Percentiles rank a stretch among this genome's conserved stretches.
Conservation (phyloP, 2,329 filamentous ascomycete genomes). For the Alternaria ethzedia region DNA sequence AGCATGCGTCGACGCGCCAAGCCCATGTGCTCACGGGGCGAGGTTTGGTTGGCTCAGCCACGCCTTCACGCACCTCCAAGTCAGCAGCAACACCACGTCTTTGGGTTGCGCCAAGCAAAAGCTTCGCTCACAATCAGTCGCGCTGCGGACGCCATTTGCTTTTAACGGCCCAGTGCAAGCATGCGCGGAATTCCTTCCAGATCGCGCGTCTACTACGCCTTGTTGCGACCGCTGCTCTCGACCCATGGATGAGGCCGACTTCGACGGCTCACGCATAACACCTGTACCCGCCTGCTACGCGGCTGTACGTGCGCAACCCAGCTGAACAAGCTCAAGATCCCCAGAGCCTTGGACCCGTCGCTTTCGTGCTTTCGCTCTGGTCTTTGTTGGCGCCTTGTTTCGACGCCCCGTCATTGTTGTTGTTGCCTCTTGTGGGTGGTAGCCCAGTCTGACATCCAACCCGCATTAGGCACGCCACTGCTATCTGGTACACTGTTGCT, state of each 20-base stretch:
- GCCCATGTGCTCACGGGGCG: slow-evolving; percentile 7
- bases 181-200: slow-evolving; percentile 22
- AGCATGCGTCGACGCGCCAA: slow-evolving; percentile 3
- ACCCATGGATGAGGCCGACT: slow-evolving; percentile 20
- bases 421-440: slow-evolving; percentile 2
- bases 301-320: slow-evolving; percentile 6
- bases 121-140: slow-evolving; percentile 11
- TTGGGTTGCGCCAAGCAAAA: slow-evolving; percentile 18
- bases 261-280: slow-evolving; percentile 16
- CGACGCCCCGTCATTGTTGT: neutral
- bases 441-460: slow-evolving; percentile 7
- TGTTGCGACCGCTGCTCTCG: slow-evolving; percentile 12
- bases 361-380: neutral
- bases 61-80: neutral
- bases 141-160: slow-evolving; percentile 17
- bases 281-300: slow-evolving; percentile 17
- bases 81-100: slow-evolving; percentile 11
- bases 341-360: neutral
- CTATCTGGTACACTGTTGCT: neutral
- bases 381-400: neutral
- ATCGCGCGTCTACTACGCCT: slow-evolving; percentile 24
- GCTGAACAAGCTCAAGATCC: slow-evolving; percentile 17
- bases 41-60: slow-evolving; percentile 12
- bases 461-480: neutral
- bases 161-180: slow-evolving; percentile 21